Base-by-base conservation (phyloP, 139 green algal species). In the Diplosphaera chodatii region DNA sequence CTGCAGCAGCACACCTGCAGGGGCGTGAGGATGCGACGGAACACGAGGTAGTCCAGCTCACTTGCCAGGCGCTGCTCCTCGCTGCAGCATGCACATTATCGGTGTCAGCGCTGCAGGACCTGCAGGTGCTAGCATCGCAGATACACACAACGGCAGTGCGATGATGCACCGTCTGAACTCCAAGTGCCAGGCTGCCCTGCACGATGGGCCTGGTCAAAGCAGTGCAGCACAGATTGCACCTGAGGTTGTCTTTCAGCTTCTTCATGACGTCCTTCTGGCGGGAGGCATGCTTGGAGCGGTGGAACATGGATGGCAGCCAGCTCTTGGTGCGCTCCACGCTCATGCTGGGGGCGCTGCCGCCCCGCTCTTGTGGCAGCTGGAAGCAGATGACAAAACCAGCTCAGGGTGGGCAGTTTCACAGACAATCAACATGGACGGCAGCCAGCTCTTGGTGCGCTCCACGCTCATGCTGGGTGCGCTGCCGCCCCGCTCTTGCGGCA, bases 31-130 rank as follows among this genome's bases (percentile, higher is more conserved):
- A 74, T 56, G 21, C 59, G 31, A 32, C 55, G 63, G 31, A 74
- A 74, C 10, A 74, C 31, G 31, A 66, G 64, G 69, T 74, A 74
- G 32, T 74, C 69, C 69, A 74, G 55, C 25, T 34, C 31, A 8
- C 41, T 30, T 27, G 48, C 30, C 13, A 56, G 28, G 21, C 32
- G 55, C 30, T 63, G 55, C 69, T 74, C 69, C 31, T 74, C 55
- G 30, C 69, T n/a, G n/a, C n/a, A n/a, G n/a, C n/a, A n/a, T n/a
- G n/a, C n/a, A n/a, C n/a, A n/a, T n/a, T n/a, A n/a, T n/a, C n/a
- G n/a, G n/a, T n/a, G n/a, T n/a, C n/a, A n/a, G n/a, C n/a, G n/a
- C n/a, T n/a, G n/a, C n/a, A n/a, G n/a, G n/a, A n/a, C n/a, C n/a
- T n/a, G n/a, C n/a, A n/a, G n/a, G n/a, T n/a, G n/a, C n/a, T n/a